Evolutionary conservation across 176 grass and related monocot species (phyloP), one percentile per base, ranked within the genome.

Genomic region (Metroxylon sagu): DNA sequence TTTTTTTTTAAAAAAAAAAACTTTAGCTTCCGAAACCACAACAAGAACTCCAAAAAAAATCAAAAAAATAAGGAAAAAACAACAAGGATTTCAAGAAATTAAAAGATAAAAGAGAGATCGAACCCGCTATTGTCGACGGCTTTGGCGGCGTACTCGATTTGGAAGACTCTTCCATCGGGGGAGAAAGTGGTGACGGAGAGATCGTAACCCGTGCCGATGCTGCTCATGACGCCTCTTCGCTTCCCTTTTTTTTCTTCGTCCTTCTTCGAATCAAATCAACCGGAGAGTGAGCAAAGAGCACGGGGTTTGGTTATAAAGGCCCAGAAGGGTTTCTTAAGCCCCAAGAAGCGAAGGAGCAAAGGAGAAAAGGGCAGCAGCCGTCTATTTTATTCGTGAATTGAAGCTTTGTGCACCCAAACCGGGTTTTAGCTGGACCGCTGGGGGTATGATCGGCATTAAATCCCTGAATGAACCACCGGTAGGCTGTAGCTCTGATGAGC

Each of bases 61-160:
- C 26, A 16, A 30, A 30, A 19, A 56, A 21, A 2, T 29, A 17
- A 14, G 52, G 5, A 52, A 52, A 71, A 71, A 54, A 57, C 19
- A 4, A 59, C 15, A 3, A 29, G 1, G 15, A 16, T 17, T 35
- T 35, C 52, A 54, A 14, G 5, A 23, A 76, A 43, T 43, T 10
- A 56, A 71, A 72, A 23, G 0, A 23, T 25, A 75, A 18, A 57
- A 4, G 5, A 14, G 2, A 16, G 55, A 78, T 55, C 79, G 3
- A 87, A 81, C 89, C 89, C 89, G 81, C 89, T 88, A 55, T 95
- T 95, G 71, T 88, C 89, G 60, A 95, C 89, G 55, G 84, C 89
- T 56, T 95, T 95, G 16, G 77, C 82, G 60, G 89, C 89, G 18
- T 95, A 95, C 71, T 95, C 84, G 27, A 95, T 86, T 81, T 95